Base-by-base conservation (phyloP, 176 grass and related monocot species). In the Oryza punctata region DNA sequence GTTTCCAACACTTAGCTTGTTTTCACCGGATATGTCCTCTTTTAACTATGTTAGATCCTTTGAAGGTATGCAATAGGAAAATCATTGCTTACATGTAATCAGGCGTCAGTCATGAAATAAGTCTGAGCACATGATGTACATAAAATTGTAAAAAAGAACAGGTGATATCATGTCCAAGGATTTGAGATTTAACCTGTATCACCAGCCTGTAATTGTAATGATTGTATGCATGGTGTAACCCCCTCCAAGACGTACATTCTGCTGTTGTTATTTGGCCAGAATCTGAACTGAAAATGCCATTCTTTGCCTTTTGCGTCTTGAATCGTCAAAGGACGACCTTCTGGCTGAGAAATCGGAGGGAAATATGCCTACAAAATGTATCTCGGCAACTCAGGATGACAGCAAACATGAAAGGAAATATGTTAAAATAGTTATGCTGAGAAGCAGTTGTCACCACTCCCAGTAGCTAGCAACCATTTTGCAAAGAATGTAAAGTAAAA, bases 241-340 rank as follows among this genome's bases (percentile, higher is more conserved):
- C 97, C 97, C 74, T 99, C 97, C 69, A 99, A 88, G 64, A 99
- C 97, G 6, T 99, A 99, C 97, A 99, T 99, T 91, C 97, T 90
- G 82, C 97, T 99, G 75, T 99, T 99, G 77, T 99, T 99, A 85
- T 99, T 99, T 49, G 97, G 97, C 97, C 97, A 99, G 73, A 94
- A 99, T 69, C 97, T 84, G 81, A 99, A 99, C 70, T 99, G 97
- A 81, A 99, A 99, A 84, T 99, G 97, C 97, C 97, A 99, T 85
- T 99, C 93, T 85, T 99, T 99, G 57, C 97, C 97, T 87, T 95
- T 94, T 77, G 96, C 88, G 52, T 99, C 96, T 96, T 94, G 93
- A 89, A 99, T 94, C 86, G 91, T 99, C 88, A 99, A 86, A 12
- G 96, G 96, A 44, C 91, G 91, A n/a, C 96, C 96, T 96, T 99